These are phyloP conservation scores for Meyerozyma carpophila DNA, from an alignment of 1,139 yeast species.

Conservation along the genomic window DNA sequence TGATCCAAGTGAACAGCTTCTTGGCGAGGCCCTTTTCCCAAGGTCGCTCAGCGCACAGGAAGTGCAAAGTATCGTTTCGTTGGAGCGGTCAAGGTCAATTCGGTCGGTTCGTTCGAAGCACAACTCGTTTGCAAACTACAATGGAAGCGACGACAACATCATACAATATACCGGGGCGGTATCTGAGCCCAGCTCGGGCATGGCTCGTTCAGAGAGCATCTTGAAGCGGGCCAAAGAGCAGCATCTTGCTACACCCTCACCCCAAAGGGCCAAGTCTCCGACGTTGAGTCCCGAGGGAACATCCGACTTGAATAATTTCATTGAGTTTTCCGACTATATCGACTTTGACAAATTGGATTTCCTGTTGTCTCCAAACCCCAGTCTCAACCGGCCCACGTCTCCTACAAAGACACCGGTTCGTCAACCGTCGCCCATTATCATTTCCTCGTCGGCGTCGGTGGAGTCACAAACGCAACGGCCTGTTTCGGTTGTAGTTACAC, in stretches of 20 bases:
- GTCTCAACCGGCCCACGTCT: neutral
- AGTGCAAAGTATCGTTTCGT: conserved; percentile 66
- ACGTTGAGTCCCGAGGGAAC: conserved; percentile 9
- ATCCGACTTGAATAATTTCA: conserved; percentile 28
- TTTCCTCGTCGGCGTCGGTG: neutral
- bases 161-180: conserved; percentile 25
- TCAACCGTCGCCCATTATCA: neutral
- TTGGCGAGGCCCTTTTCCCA: conserved; percentile 70
- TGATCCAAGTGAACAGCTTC: conserved; percentile 12
- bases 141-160: conserved; percentile 44
- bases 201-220: conserved; percentile 47
- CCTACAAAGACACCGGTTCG: no score
- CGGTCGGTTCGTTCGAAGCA: conserved; percentile 42
- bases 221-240: conserved; percentile 28
- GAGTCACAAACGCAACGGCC: neutral
- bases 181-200: conserved; percentile 11
- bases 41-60: conserved; percentile 61
- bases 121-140: conserved; percentile 39
- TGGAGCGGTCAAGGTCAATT: conserved; percentile 66
- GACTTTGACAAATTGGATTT: conserved; percentile 48
- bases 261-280: neutral
- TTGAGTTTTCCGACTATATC: conserved; percentile 63
- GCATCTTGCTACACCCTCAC: neutral
- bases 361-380: conserved; percentile 11
- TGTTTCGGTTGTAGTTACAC: neutral